Conservation (phyloP, 495 filamentous ascomycete species). For the Penicillium roqueforti region DNA sequence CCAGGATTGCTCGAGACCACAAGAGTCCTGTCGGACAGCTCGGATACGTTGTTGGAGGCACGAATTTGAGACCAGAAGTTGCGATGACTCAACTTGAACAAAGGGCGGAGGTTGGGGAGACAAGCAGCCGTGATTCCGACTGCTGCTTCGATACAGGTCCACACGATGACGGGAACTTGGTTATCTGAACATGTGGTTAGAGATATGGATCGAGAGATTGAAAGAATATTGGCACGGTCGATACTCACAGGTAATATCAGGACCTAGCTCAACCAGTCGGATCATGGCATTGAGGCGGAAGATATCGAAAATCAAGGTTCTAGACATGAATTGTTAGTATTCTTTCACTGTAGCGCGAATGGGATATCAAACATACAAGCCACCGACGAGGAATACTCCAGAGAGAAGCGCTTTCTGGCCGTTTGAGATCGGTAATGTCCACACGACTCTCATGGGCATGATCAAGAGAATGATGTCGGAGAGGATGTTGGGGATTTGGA, state of each 20-base stretch:
- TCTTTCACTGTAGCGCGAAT: not conserved
- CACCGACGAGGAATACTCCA: slow-evolving; percentile 41
- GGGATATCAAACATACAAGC: slow-evolving; percentile 23
- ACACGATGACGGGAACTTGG: slow-evolving; percentile 26
- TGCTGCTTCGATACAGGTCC: slow-evolving; percentile 27
- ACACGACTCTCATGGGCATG: slow-evolving; percentile 47
- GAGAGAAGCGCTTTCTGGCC: slow-evolving; percentile 36
- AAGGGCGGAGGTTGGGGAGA: slow-evolving; percentile 25
- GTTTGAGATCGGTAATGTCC: slow-evolving; percentile 34
- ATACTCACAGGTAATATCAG: slow-evolving; percentile 26
- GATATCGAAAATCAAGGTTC: slow-evolving; percentile 22
- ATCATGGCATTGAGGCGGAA: slow-evolving; percentile 22
- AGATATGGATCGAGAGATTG: not conserved
- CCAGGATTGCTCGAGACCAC: slow-evolving; percentile 2
- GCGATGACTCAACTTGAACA: slow-evolving; percentile 17
- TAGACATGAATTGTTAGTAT: not conserved
- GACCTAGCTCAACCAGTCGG: slow-evolving; percentile 13
- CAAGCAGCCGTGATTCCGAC: slow-evolving; percentile 28
- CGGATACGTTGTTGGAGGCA: slow-evolving; percentile 13
- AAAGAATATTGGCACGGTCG: not conserved
- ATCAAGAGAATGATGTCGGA: slow-evolving; percentile 38
- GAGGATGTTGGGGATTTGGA: slow-evolving; percentile 39
- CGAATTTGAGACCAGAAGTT: slow-evolving; percentile 25
- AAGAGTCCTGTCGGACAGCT: slow-evolving; percentile 12
- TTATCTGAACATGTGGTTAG: slow-evolving; percentile 18